Evolutionary conservation across 768 basidiomycete species (phyloP).

Genomic region (Termitomyces sp.): DNA sequence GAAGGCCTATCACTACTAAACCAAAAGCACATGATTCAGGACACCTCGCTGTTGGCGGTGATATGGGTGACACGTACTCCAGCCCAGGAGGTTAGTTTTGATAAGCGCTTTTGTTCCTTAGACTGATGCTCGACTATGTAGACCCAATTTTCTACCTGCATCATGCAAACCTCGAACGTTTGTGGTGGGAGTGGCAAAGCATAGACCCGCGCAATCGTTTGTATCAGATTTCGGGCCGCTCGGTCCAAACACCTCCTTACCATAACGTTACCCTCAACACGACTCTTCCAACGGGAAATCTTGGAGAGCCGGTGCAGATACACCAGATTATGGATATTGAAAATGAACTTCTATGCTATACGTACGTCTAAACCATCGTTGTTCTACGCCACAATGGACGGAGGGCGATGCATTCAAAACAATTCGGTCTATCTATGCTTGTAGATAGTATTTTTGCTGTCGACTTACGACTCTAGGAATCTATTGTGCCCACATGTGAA

Average conservation of each 20-base stretch:
- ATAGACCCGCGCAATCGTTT: conserved; percentile 21
- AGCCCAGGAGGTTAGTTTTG: conserved; percentile 33
- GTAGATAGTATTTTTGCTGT: background rate
- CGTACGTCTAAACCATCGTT: background rate
- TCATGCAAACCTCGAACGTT: conserved; percentile 35
- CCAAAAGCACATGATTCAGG: conserved; percentile 32
- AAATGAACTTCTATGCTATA: conserved; percentile 1
- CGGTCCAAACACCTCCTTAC: conserved; percentile 24
- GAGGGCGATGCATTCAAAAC: too few species aligned
- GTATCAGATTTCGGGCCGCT: conserved; percentile 32
- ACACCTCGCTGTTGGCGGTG: conserved; percentile 32
- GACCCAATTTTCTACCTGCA: conserved; percentile 39
- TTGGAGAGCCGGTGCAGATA: background rate
- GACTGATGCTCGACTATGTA: conserved; percentile 7
- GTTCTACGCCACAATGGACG: too few species aligned
- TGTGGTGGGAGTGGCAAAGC: conserved; percentile 39
- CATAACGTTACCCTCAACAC: conserved; percentile 30
- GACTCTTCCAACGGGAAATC: conserved; percentile 11
- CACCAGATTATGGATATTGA: conserved; percentile 5
- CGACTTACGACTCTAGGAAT: too few species aligned
- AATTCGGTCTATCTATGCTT: too few species aligned
- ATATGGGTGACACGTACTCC: conserved; percentile 30
- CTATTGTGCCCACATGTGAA: too few species aligned
- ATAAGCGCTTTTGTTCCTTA: background rate
- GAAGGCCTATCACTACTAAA: conserved; percentile 22